A percentile compares a stretch with the other conserved stretches of the same genome.
Evolutionary conservation across 176 grass and related monocot species (phyloP).

Genomic region (Triticum timopheevii): DNA sequence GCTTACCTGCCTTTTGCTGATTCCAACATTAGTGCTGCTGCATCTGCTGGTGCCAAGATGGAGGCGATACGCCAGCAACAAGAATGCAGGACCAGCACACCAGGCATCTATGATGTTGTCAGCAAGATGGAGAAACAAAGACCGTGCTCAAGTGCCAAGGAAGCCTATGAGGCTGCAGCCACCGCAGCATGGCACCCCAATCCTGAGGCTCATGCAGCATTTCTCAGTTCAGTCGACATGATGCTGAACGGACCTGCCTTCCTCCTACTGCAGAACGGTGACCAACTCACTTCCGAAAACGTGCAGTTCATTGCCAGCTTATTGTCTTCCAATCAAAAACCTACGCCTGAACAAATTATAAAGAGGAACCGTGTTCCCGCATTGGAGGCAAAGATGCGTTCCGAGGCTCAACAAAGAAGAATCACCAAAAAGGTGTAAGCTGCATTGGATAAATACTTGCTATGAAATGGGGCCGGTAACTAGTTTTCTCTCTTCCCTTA

Average conservation of each 20-base stretch:
- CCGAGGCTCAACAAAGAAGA: neutral
- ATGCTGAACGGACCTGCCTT: neutral
- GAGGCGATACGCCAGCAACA: neutral
- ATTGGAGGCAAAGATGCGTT: neutral
- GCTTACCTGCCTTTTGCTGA: neutral
- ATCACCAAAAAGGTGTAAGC: neutral
- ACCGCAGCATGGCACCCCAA: neutral
- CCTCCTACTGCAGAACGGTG: neutral
- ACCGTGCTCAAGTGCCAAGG: neutral
- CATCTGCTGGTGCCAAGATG: neutral
- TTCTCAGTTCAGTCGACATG: neutral
- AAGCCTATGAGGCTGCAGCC: constrained; percentile 1
- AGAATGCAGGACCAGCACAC: neutral
- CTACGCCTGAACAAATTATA: neutral
- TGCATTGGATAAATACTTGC: neutral
- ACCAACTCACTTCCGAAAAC: neutral
- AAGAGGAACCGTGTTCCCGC: neutral
- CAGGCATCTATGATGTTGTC: neutral
- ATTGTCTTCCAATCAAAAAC: neutral
- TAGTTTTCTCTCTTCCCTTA: neutral
- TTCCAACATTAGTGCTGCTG: neutral
- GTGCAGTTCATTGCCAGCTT: neutral
- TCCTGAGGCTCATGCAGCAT: neutral
- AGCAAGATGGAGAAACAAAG: neutral
- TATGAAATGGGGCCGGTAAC: neutral